Percentiles rank a stretch among this genome's conserved stretches.
Conservation (phyloP, 306 rosid genomes). For the Crataegus laevigata region DNA sequence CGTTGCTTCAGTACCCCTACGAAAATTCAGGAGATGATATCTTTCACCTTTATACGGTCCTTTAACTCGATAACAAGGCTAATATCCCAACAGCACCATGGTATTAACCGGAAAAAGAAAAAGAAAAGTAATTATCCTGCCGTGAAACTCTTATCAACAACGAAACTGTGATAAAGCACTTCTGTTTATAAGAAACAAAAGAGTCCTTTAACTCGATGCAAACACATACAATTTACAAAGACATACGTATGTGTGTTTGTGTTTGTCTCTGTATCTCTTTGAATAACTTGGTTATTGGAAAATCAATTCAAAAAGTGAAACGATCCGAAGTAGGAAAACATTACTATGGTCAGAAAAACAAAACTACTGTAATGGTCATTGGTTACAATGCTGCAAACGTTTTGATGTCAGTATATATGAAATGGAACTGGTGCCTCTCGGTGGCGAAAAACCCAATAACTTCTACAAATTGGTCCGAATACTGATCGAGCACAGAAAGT, state of each 20-base stretch:
- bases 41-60: too few relatives aligned
- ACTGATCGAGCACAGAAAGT: slow-evolving; percentile 91
- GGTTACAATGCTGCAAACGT: neutral
- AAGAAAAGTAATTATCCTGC: too few relatives aligned
- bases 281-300: too few relatives aligned
- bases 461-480: slow-evolving; percentile 92
- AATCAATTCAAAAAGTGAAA: neutral
- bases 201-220: too few relatives aligned
- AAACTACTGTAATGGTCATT: neutral
- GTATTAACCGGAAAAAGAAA: too few relatives aligned
- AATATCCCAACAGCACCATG: too few relatives aligned
- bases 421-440: slow-evolving; percentile 62
- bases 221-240: neutral
- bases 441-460: slow-evolving; percentile 90
- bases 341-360: neutral
- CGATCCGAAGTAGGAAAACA: neutral
- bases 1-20: too few relatives aligned
- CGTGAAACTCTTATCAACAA: too few relatives aligned
- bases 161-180: too few relatives aligned
- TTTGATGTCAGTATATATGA: neutral
- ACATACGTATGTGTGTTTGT: neutral
- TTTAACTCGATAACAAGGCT: too few relatives aligned
- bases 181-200: too few relatives aligned
- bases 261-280: neutral
- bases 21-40: too few relatives aligned